Percentiles rank a stretch among this genome's conserved stretches.
Evolutionary conservation across 1,139 yeast species (phyloP).

Genomic region (Yamadazyma atlantica): DNA sequence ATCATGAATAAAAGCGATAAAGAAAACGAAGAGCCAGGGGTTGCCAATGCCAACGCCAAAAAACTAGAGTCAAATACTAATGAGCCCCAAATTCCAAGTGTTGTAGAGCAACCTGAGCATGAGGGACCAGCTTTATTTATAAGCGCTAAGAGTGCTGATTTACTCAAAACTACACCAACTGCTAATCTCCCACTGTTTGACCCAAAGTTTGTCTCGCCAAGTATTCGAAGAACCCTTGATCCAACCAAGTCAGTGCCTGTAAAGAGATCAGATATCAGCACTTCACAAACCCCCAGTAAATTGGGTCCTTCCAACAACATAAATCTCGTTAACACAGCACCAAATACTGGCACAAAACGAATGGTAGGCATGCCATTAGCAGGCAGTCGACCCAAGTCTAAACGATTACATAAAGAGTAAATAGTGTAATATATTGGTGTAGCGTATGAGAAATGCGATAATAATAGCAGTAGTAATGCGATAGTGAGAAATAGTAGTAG

Average conservation of each 20-base stretch:
- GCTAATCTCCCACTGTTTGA: slow-evolving; percentile 43
- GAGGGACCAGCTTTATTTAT: slow-evolving; percentile 41
- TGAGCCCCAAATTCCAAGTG: slow-evolving; percentile 1
- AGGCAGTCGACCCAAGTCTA: slow-evolving; percentile 22
- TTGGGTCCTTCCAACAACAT: slow-evolving; percentile 3
- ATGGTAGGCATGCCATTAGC: slow-evolving; percentile 35
- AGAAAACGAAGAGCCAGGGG: slow-evolving; percentile 9
- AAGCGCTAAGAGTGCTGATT: slow-evolving; percentile 58
- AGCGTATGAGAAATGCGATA: no score
- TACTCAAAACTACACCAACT: slow-evolving; percentile 45
- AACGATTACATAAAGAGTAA: slow-evolving; percentile 12
- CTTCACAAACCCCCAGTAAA: slow-evolving; percentile 14
- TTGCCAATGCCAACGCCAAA: neutral
- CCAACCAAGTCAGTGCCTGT: slow-evolving; percentile 61
- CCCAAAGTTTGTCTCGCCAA: slow-evolving; percentile 50
- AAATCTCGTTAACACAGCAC: slow-evolving; percentile 2
- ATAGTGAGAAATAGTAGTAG: no score
- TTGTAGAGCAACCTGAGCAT: no score
- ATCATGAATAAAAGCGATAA: slow-evolving; percentile 18
- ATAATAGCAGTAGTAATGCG: no score
- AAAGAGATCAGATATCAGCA: slow-evolving; percentile 33
- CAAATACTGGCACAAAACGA: slow-evolving; percentile 22
- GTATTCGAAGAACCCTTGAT: slow-evolving; percentile 54
- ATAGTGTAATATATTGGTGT: neutral
- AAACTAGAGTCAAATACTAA: neutral